Evolutionary conservation across 2,329 filamentous ascomycete genomes (phyloP), one percentile per base, ranked within the genome.

Genomic region (Fusarium sp.): DNA sequence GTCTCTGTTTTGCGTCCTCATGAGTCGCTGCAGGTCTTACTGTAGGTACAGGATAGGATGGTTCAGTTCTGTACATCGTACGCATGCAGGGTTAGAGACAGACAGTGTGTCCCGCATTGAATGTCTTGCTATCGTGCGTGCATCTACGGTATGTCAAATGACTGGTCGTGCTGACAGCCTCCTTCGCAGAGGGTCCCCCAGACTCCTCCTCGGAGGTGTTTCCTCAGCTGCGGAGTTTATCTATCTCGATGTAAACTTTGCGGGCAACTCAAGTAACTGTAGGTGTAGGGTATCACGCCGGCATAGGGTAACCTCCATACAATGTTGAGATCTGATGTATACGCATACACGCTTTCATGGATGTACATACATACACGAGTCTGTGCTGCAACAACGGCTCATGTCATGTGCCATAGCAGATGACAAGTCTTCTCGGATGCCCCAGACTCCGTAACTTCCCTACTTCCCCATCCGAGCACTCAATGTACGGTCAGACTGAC

Each of bases 301-400:
- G 31, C 53, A 64, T 64, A 67, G 64, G 64, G 63, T 54, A 67
- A 25, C 63, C 39, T 31, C 35, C 42, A 29, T n/a, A 29, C 41
- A 27, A 36, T 21, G 40, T 36, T 33, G 18, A 57, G 21, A 39
- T 47, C 35, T 45, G 4, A 33, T 36, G 33, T 40, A 50, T 35
- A 27, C 36, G 18, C 11, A 27, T 27, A 27, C 25, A 27, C 25
- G 25, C 25, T 6, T 27, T 27, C 25, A 27, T 10, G 6, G 5
- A n/a, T n/a, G n/a, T n/a, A n/a, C n/a, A n/a, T 27, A 50, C 31
- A 40, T 36, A 54, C 41, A 37, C 27, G 14, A 31, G 25, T 15
- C 37, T 47, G 41, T 40, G 3, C 35, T 39, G 47, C 36, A 47
- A 50, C 40, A 17, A 31, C n/a, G 23, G 49, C 58, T 54, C 42